phyloP scores from a whole-genome alignment of 1,284 basidiomycete species.

The Agroathelia rolfsii region DNA sequence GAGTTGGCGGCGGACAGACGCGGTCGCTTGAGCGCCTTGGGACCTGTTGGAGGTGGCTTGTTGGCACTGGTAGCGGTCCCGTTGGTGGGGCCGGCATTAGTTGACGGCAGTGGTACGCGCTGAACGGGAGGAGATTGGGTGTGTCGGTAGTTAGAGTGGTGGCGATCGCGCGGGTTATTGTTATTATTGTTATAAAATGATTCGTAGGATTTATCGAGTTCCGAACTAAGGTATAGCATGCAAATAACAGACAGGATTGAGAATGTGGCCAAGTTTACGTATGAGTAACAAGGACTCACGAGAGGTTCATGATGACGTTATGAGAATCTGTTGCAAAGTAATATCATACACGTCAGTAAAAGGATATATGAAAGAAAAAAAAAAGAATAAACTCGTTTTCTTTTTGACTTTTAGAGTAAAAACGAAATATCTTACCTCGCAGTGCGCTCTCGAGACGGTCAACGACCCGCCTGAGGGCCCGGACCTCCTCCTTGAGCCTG shows the following conservation, averaged over 20 bases:
- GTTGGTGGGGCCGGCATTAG: conserved; percentile 17
- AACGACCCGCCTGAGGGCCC: conserved; percentile 54
- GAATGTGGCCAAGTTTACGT: no score
- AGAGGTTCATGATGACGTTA: no score
- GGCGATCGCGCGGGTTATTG: conserved; percentile 26
- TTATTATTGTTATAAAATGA: conserved; percentile 30
- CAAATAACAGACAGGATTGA: background rate
- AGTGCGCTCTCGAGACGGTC: conserved; percentile 60
- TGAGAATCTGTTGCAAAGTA: conserved; percentile 27
- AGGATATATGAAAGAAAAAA: conserved; percentile 4
- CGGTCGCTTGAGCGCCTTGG: conserved; percentile 67
- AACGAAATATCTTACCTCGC: conserved; percentile 41
- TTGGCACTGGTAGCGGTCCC: conserved; percentile 20
- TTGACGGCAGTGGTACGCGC: conserved; percentile 19
- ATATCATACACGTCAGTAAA: conserved; percentile 7
- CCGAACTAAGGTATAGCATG: conserved; percentile 26
- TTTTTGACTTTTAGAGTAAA: conserved; percentile 5
- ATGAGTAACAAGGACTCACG: no score
- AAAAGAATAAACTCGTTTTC: conserved; percentile 7
- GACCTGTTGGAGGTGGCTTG: conserved; percentile 64
- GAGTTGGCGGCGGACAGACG: conserved; percentile 40
- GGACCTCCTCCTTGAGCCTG: conserved; percentile 68
- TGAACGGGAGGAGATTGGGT: conserved; percentile 28
- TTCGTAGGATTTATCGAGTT: conserved; percentile 66
- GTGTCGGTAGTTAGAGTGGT: conserved; percentile 28